phyloP scores from a whole-genome alignment of 768 basidiomycete genomes.

The Tulasnella sp. region DNA sequence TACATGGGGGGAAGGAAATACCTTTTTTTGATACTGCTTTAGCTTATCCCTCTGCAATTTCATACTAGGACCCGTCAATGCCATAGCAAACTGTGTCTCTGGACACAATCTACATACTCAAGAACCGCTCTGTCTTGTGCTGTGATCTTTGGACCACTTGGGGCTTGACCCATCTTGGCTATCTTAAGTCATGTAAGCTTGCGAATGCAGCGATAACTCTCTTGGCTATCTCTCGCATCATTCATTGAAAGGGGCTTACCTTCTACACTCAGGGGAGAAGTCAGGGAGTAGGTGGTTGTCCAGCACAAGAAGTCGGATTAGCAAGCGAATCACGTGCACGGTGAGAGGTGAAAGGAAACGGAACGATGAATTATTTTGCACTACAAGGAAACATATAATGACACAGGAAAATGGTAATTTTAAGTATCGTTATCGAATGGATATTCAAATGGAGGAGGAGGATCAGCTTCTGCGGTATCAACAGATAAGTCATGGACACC shows the following conservation, averaged over 20 bases:
- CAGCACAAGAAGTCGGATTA: too few relatives aligned
- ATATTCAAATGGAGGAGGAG: conserved; percentile 12
- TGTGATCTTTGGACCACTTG: conserved; percentile 64
- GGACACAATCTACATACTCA: conserved; percentile 42
- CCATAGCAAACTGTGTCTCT: background rate
- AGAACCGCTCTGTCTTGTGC: conserved; percentile 88
- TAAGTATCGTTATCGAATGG: background rate
- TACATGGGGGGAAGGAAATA: conserved; percentile 21
- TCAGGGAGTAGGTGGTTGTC: too few relatives aligned
- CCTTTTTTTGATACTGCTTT: conserved; percentile 90
- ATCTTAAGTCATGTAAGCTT: too few relatives aligned
- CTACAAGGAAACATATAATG: too few relatives aligned
- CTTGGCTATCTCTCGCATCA: too few relatives aligned
- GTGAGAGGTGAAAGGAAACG: too few relatives aligned
- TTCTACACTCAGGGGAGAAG: too few relatives aligned
- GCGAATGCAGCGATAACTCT: too few relatives aligned
- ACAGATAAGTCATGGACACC: background rate
- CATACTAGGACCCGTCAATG: conserved; percentile 41
- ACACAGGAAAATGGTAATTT: too few relatives aligned
- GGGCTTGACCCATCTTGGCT: conserved; percentile 17
- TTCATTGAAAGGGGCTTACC: too few relatives aligned
- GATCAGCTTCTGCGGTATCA: background rate
- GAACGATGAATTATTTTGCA: too few relatives aligned
- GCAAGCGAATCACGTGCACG: too few relatives aligned
- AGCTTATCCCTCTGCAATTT: conserved; percentile 95